These are phyloP conservation scores for Coccomyxa subellipsoidea DNA, from an alignment of 163 green algal species.

Conservation along the genomic window DNA sequence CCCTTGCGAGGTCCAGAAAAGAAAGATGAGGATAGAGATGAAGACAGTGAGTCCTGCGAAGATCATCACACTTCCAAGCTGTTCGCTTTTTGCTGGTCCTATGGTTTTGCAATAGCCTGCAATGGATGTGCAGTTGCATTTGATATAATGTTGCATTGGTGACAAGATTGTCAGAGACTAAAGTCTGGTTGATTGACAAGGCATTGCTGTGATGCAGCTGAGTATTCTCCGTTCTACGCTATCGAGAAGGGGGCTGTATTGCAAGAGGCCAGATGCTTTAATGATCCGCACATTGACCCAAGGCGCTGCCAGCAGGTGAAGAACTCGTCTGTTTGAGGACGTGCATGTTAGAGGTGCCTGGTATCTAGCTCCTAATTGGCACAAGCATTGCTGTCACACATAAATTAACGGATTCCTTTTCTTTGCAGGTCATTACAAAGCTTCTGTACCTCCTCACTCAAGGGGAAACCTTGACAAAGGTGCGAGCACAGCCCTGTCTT, in stretches of 20 bases:
- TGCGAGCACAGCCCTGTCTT: too few relatives aligned
- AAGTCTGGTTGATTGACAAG: neutral
- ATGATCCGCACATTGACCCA: conserved; percentile 94
- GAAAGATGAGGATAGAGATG: conserved; percentile 95
- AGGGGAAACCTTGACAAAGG: conserved; percentile 98
- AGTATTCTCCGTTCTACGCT: conserved; percentile 99
- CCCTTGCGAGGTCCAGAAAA: conserved; percentile 68
- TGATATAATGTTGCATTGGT: neutral
- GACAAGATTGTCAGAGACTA: neutral
- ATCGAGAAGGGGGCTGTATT: conserved; percentile 99
- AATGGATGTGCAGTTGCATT: neutral
- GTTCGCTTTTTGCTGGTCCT: neutral
- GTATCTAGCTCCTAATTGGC: too few relatives aligned
- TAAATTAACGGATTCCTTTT: too few relatives aligned
- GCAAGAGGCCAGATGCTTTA: conserved; percentile 95
- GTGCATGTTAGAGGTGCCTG: neutral
- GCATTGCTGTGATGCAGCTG: conserved; percentile 62
- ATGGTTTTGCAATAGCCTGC: neutral
- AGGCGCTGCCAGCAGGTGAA: conserved; percentile 90
- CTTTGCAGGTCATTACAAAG: conserved; percentile 98
- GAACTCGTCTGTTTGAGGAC: neutral
- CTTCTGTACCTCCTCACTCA: conserved; percentile 98
- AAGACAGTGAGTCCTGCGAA: conserved; percentile 77
- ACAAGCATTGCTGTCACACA: too few relatives aligned
- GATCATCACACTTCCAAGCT: neutral